A percentile compares a stretch with the other conserved stretches of the same genome.
phyloP scores from a whole-genome alignment of 2,329 filamentous ascomycete species.

The Colletotrichum endophyticum region DNA sequence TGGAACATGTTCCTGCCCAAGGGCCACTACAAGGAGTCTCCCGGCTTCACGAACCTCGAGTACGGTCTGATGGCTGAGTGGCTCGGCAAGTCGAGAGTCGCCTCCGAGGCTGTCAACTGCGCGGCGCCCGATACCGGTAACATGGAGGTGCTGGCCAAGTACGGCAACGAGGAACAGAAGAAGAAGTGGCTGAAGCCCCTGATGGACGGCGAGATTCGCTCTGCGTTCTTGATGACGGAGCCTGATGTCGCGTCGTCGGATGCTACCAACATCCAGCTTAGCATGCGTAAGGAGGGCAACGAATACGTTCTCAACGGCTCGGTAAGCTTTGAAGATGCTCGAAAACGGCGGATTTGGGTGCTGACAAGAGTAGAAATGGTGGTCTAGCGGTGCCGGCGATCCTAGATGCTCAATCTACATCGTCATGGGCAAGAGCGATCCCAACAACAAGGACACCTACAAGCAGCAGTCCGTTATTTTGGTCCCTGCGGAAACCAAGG shows the following conservation, averaged over 20 bases:
- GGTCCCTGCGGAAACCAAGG: constrained; percentile 80
- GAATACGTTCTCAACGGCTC: constrained; percentile 91
- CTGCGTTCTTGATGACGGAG: constrained; percentile 94
- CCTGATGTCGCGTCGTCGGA: constrained; percentile 87
- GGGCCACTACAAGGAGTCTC: constrained; percentile 93
- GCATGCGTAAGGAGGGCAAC: constrained; percentile 81
- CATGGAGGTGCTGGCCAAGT: constrained; percentile 94
- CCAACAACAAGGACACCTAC: constrained; percentile 77
- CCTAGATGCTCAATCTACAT: constrained; percentile 92
- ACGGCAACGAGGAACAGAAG: constrained; percentile 87
- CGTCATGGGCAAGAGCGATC: constrained; percentile 93
- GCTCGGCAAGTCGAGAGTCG: constrained; percentile 83
- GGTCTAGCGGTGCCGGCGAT: constrained; percentile 95
- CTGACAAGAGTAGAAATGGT: constrained; percentile 80
- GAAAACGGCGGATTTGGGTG: not conserved
- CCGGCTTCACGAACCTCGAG: constrained; percentile 93
- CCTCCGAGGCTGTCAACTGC: constrained; percentile 89
- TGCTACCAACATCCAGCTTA: constrained; percentile 89
- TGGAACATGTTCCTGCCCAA: constrained; percentile 99
- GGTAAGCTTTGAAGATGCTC: constrained; percentile 47
- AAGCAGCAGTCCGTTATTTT: constrained; percentile 92
- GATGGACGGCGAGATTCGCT: constrained; percentile 84
- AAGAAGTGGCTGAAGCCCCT: constrained; percentile 80
- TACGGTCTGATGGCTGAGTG: constrained; percentile 98
- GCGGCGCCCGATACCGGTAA: constrained; percentile 92